phyloP scores from a whole-genome alignment of 148 eudicot genomes.

The Salicornia ramosissima region DNA sequence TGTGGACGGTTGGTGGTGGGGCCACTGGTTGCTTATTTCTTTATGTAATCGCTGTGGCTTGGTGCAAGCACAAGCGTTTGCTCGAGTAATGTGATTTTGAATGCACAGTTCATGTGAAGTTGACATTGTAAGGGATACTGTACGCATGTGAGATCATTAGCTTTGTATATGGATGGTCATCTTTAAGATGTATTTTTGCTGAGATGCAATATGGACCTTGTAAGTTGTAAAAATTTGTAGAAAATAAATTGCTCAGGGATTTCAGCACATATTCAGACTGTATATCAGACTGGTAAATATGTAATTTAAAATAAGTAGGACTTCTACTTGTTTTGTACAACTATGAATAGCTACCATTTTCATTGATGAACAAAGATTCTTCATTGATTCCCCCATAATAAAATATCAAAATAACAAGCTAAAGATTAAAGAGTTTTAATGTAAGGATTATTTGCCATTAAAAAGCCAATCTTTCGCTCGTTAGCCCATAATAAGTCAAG shows the following conservation, averaged over 20 bases:
- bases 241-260: neutral
- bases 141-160: neutral
- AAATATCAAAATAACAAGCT: no score
- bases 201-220: neutral
- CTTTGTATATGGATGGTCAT: constrained; percentile 9
- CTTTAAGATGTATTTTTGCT: neutral
- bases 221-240: neutral
- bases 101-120: neutral
- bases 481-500: no score
- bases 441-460: no score
- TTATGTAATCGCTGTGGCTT: constrained; percentile 74
- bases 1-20: constrained; percentile 89
- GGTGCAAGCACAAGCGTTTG: constrained; percentile 85
- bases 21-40: constrained; percentile 57
- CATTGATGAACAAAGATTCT: no score
- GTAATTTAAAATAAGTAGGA: no score
- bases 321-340: neutral
- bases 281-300: neutral
- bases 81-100: constrained; percentile 42
- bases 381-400: no score
- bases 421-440: no score
- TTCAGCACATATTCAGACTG: neutral
- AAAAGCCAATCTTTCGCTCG: no score
- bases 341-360: no score
- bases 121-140: neutral